These are phyloP conservation scores for Starmerella etchellsii DNA, from an alignment of 805 yeast species.

Conservation along the genomic window DNA sequence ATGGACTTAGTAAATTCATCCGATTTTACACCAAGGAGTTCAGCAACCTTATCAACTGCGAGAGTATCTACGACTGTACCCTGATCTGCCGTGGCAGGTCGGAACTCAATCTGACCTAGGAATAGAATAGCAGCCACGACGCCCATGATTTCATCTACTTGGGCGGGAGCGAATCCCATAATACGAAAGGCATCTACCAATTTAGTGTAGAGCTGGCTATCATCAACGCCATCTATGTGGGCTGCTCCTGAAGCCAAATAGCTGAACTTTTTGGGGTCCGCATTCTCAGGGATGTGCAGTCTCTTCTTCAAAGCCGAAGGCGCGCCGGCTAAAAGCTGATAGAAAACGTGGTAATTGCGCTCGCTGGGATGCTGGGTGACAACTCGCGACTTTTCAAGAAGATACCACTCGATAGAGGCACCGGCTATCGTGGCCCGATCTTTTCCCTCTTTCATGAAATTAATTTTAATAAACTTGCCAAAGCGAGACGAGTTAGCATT, in stretches of 20 bases:
- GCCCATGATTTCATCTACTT: slow-evolving; percentile 46
- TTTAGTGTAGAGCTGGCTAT: slow-evolving; percentile 50
- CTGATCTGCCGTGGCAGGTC: slow-evolving; percentile 54
- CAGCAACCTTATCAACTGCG: slow-evolving; percentile 40
- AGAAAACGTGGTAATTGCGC: slow-evolving; percentile 87
- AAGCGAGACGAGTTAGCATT: slow-evolving; percentile 92
- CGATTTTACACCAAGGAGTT: slow-evolving; percentile 50
- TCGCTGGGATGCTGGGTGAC: slow-evolving; percentile 61
- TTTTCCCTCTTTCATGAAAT: slow-evolving; percentile 35
- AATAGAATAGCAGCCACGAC: slow-evolving; percentile 66
- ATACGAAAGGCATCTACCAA: slow-evolving; percentile 54
- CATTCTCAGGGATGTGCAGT: slow-evolving; percentile 30
- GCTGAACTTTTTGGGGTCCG: slow-evolving; percentile 38
- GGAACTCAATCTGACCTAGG: slow-evolving; percentile 72
- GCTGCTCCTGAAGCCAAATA: slow-evolving; percentile 47
- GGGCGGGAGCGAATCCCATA: slow-evolving; percentile 53
- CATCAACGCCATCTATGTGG: slow-evolving; percentile 63
- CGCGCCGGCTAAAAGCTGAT: slow-evolving; percentile 68
- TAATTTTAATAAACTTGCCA: slow-evolving; percentile 88
- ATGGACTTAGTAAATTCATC: slow-evolving; percentile 47
- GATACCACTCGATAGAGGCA: slow-evolving; percentile 88
- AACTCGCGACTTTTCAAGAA: slow-evolving; percentile 87
- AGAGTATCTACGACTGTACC: slow-evolving; percentile 50
- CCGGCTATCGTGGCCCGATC: slow-evolving; percentile 52
- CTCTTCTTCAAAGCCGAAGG: slow-evolving; percentile 28